Evolutionary conservation across 2,329 filamentous ascomycete genomes (phyloP).

Genomic region (Boeremia exigua): DNA sequence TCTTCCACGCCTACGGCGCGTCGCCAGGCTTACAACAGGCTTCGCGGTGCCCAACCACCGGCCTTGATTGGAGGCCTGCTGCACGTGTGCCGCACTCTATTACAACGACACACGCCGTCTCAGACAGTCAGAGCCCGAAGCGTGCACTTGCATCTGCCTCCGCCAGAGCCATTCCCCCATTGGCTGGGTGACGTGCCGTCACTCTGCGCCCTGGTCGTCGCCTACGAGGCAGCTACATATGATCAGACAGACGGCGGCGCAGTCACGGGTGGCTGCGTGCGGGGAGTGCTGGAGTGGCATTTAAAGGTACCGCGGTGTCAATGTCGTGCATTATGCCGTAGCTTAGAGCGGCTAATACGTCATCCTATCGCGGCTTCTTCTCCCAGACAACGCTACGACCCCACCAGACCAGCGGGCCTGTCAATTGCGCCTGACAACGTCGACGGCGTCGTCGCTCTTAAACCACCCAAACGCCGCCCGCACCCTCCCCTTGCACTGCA

Average conservation of each 20-base stretch:
- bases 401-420: constrained; percentile 13
- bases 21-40: no score
- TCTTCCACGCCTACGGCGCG: no score
- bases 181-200: neutral
- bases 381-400: constrained; percentile 15
- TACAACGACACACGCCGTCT: neutral
- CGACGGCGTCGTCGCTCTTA: constrained; percentile 5
- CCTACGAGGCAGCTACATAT: constrained; percentile 11
- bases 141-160: constrained; percentile 1
- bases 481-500: neutral
- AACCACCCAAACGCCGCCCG: constrained; percentile 6
- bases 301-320: constrained; percentile 2
- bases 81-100: neutral
- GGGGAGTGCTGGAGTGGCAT: constrained; percentile 5
- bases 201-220: constrained; percentile 1
- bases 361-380: constrained; percentile 9
- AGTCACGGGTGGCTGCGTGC: constrained; percentile 1
- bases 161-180: neutral
- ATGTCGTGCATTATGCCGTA: constrained; percentile 5
- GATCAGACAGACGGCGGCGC: neutral
- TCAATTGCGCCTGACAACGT: constrained; percentile 14
- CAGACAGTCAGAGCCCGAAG: constrained; percentile 1
- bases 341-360: constrained; percentile 14
- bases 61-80: neutral
- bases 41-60: neutral